Conservation (phyloP, 1,139 yeast species). For the Hemisphaericaspora lyxosophila region DNA sequence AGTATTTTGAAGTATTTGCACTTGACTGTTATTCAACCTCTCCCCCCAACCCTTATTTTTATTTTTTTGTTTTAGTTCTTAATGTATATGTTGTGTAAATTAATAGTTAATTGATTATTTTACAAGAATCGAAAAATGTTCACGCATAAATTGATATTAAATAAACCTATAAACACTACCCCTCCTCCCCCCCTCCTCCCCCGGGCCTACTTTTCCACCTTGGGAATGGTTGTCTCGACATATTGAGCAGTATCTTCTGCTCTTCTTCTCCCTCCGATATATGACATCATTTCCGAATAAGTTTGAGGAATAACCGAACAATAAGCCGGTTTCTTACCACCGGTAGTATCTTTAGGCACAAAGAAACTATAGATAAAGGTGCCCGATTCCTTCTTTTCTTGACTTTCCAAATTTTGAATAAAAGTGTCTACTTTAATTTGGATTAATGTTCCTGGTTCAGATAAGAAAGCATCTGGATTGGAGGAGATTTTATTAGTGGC, state of each 20-base stretch:
- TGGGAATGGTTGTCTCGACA: conserved; percentile 42
- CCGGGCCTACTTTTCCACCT: too few relatives aligned
- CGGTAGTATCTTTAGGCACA: conserved; percentile 54
- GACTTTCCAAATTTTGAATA: conserved; percentile 66
- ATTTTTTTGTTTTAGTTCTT: too few relatives aligned
- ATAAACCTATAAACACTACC: neutral
- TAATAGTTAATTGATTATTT: too few relatives aligned
- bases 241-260: conserved; percentile 78
- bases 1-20: too few relatives aligned
- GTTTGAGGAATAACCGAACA: conserved; percentile 82
- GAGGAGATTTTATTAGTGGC: conserved; percentile 55
- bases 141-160: neutral
- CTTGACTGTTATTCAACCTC: too few relatives aligned
- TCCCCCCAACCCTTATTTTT: too few relatives aligned
- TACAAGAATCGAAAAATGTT: too few relatives aligned
- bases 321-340: conserved; percentile 44
- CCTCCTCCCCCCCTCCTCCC: too few relatives aligned
- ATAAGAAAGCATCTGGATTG: conserved; percentile 59
- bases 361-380: conserved; percentile 86
- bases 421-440: conserved; percentile 87
- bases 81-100: too few relatives aligned
- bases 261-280: conserved; percentile 85
- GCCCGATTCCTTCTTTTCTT: conserved; percentile 69
- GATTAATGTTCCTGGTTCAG: conserved; percentile 80
- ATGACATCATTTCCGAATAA: conserved; percentile 89